These are phyloP conservation scores for Vigna angularis DNA, from an alignment of 306 rosid species.

Conservation along the genomic window DNA sequence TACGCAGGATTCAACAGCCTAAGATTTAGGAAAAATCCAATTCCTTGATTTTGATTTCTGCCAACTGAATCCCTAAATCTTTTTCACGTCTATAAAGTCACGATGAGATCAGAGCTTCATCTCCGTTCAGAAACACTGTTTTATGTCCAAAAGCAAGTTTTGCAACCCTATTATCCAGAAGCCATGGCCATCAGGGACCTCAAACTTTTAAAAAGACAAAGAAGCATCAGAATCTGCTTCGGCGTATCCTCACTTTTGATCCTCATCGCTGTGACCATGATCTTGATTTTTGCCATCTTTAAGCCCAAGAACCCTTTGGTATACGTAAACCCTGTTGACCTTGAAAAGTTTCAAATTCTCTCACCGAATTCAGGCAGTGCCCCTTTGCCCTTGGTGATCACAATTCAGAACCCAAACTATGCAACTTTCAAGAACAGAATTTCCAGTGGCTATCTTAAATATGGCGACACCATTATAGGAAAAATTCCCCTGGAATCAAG, in stretches of 20 bases:
- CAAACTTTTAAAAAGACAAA: conserved; percentile 5
- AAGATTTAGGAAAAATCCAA: conserved; percentile 43
- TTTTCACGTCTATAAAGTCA: conserved; percentile 19
- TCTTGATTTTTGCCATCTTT: conserved; percentile 53
- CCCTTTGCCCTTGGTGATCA: conserved; percentile 48
- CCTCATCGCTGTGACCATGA: conserved; percentile 15
- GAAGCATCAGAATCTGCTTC: conserved; percentile 49
- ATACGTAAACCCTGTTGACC: conserved; percentile 32
- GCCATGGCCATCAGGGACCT: conserved; percentile 43
- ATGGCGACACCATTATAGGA: conserved; percentile 27
- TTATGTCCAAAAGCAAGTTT: conserved; percentile 3
- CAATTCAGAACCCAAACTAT: conserved; percentile 52
- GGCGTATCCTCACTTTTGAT: conserved; percentile 35
- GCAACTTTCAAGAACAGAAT: conserved; percentile 42
- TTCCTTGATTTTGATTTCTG: conserved; percentile 35
- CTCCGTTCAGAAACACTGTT: not conserved
- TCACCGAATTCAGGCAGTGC: not conserved
- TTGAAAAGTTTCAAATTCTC: conserved; percentile 32
- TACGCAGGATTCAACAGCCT: conserved; percentile 1
- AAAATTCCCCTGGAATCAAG: conserved; percentile 27
- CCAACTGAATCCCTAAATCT: not conserved
- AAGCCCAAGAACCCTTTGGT: conserved; percentile 54
- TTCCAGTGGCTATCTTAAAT: conserved; percentile 37
- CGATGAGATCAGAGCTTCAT: not conserved
- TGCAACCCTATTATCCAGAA: not conserved